phyloP scores from a whole-genome alignment of 1,139 yeast species.

The Debaryomyces sp. region DNA sequence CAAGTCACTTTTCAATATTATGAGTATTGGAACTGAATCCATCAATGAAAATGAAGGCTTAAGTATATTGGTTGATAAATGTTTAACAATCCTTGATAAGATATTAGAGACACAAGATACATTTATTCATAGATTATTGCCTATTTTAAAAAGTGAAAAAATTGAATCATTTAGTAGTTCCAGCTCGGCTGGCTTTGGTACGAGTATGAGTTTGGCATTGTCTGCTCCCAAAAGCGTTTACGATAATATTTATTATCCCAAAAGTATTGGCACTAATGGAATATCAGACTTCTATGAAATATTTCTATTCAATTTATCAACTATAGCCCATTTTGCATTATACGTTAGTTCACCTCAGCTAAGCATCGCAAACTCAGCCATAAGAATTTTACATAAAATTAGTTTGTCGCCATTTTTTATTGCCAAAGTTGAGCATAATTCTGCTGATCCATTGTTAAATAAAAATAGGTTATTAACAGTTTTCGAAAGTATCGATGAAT shows the following conservation, averaged over 20 bases:
- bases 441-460: slow-evolving; percentile 43
- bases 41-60: slow-evolving; percentile 37
- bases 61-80: slow-evolving; percentile 23
- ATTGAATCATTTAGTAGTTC: slow-evolving; percentile 10
- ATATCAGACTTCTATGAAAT: slow-evolving; percentile 69
- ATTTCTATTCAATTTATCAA: slow-evolving; percentile 63
- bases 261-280: slow-evolving; percentile 62
- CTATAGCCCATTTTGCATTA: slow-evolving; percentile 70
- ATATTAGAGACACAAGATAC: slow-evolving; percentile 57
- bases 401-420: slow-evolving; percentile 54
- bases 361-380: slow-evolving; percentile 53
- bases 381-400: slow-evolving; percentile 56
- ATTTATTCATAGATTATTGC: slow-evolving; percentile 29
- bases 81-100: slow-evolving; percentile 49
- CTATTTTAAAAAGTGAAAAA: slow-evolving; percentile 29
- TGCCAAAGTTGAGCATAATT: slow-evolving; percentile 25
- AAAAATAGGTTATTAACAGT: slow-evolving; percentile 72
- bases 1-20: slow-evolving; percentile 55
- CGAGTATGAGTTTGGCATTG: slow-evolving; percentile 32
- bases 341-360: slow-evolving; percentile 63
- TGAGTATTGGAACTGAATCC: slow-evolving; percentile 56
- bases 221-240: slow-evolving; percentile 36
- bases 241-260: slow-evolving; percentile 56
- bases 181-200: slow-evolving; percentile 24
- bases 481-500: slow-evolving; percentile 74